Conservation (phyloP, 441 rosid genomes). For the Viola pubescens region DNA sequence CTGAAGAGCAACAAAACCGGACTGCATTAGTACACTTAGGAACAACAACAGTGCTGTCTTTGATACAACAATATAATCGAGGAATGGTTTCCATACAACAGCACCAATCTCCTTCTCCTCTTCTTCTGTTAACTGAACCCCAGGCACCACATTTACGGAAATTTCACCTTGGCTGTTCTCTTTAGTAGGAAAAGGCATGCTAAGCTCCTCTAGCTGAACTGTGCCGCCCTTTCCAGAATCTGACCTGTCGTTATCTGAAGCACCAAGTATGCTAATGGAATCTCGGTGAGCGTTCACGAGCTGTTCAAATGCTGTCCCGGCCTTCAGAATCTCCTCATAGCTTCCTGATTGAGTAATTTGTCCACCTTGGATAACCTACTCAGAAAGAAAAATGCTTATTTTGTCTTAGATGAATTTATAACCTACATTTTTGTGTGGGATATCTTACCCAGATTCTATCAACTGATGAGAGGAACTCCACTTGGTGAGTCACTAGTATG, state of each 20-base stretch:
- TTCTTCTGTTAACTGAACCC: conserved; percentile 64
- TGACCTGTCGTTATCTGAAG: conserved; percentile 18
- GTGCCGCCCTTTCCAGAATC: conserved; percentile 19
- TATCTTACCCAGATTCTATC: conserved; percentile 57
- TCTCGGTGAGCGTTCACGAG: conserved; percentile 85
- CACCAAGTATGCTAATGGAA: conserved; percentile 36
- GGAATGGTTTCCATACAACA: conserved; percentile 61
- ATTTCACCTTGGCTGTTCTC: conserved; percentile 34
- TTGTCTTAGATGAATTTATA: background rate
- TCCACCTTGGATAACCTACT: conserved; percentile 74
- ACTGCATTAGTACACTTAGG: conserved; percentile 30
- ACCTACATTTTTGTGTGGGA: background rate
- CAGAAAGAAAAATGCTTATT: background rate
- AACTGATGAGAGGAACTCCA: conserved; percentile 76
- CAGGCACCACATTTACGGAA: conserved; percentile 25
- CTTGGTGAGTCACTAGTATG: conserved; percentile 85
- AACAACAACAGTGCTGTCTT: conserved; percentile 36
- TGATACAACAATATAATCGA: conserved; percentile 58
- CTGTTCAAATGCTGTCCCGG: conserved; percentile 68
- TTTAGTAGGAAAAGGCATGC: conserved; percentile 11
- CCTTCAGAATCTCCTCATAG: conserved; percentile 49
- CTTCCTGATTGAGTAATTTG: conserved; percentile 57
- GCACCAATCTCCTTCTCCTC: conserved; percentile 71
- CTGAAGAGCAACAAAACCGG: conserved; percentile 53
- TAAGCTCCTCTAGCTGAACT: conserved; percentile 16